phyloP scores from a whole-genome alignment of 1,284 basidiomycete species.

The Wallemia ichthyophaga region DNA sequence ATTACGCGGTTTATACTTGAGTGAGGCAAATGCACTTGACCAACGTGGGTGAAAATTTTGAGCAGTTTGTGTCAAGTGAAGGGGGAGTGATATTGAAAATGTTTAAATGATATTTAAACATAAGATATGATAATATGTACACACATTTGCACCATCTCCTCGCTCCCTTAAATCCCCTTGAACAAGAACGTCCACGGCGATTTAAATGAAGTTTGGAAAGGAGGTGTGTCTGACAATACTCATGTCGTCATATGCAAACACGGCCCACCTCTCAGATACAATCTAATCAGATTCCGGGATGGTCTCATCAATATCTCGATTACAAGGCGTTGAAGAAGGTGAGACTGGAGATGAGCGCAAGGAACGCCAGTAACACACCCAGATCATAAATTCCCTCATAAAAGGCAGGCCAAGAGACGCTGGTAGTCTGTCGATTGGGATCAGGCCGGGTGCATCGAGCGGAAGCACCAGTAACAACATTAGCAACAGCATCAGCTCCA shows the following conservation, averaged over 20 bases:
- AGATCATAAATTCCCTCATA: slow-evolving; percentile 22
- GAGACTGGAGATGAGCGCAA: slow-evolving; percentile 2
- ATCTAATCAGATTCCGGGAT: slow-evolving; percentile 78
- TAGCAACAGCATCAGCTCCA: slow-evolving; percentile 2
- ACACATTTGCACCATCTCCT: no score
- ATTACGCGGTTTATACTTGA: not conserved
- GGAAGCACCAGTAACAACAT: not conserved
- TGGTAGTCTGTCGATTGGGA: slow-evolving; percentile 1
- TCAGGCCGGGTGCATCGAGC: not conserved
- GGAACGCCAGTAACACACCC: not conserved
- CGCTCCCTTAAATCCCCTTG: no score
- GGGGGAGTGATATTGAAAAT: no score
- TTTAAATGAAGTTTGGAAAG: not conserved
- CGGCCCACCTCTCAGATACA: no score
- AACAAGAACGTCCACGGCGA: not conserved
- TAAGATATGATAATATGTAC: no score
- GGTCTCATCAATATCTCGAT: slow-evolving; percentile 86
- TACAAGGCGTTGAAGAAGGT: slow-evolving; percentile 89
- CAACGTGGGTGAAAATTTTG: not conserved
- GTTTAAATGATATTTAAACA: no score
- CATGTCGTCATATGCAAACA: no score
- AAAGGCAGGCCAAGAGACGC: slow-evolving; percentile 41
- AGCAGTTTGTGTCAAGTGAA: not conserved
- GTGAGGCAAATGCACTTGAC: not conserved
- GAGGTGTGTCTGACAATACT: not conserved